Conservation (phyloP, 2,329 filamentous ascomycete genomes). For the Colletotrichum paranaense region DNA sequence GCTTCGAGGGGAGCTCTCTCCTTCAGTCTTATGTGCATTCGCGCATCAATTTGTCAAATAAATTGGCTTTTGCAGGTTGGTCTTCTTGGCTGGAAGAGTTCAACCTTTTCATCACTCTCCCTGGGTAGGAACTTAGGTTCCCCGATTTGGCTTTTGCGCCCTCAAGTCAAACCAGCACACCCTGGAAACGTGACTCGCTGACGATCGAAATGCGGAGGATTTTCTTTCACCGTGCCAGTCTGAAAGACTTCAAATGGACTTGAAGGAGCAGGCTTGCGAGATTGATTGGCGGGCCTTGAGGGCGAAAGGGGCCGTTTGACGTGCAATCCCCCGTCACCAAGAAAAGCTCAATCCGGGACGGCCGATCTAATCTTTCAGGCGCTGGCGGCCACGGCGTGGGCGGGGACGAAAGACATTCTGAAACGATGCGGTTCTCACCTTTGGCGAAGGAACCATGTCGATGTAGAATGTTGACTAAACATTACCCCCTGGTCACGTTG, state of each 20-base stretch:
- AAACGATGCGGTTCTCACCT: conserved; percentile 14
- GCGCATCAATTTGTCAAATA: background rate
- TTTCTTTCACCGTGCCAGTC: background rate
- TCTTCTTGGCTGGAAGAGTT: background rate
- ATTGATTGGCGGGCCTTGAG: conserved; percentile 15
- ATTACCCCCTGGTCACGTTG: background rate
- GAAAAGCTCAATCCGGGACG: conserved; percentile 24
- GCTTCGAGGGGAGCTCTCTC: background rate
- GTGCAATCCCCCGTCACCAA: conserved; percentile 18
- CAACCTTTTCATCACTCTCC: background rate
- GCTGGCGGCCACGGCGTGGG: conserved; percentile 14
- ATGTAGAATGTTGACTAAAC: background rate
- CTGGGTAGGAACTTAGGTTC: background rate
- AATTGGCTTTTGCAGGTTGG: conserved; percentile 3
- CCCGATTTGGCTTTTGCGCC: background rate
- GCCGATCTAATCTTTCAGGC: conserved; percentile 17
- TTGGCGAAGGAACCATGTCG: conserved; percentile 8
- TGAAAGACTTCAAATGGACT: background rate
- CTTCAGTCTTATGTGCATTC: background rate
- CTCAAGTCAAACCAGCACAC: background rate
- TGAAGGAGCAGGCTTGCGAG: background rate
- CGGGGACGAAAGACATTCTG: conserved; percentile 13
- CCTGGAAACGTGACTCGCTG: background rate
- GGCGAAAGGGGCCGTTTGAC: background rate
- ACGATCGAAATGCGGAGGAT: background rate